phyloP scores from a whole-genome alignment of 225 moss, liverwort and hornwort species.

The Physcomitrellopsis africana region DNA sequence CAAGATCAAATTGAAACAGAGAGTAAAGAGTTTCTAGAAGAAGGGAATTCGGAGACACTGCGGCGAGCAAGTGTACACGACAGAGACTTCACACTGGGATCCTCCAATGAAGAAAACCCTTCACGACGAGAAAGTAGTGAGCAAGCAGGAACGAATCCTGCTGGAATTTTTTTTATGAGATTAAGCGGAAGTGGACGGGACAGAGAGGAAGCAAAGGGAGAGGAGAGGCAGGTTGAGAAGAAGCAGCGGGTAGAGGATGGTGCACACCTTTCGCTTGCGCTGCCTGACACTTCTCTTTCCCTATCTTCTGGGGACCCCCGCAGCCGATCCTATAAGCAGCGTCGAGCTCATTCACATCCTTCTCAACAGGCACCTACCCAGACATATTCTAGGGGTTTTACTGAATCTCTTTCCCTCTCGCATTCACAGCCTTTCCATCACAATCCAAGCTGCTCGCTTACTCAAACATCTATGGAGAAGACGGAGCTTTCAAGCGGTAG shows the following conservation, averaged over 20 bases:
- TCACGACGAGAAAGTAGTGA: conserved; percentile 55
- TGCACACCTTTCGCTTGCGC: conserved; percentile 82
- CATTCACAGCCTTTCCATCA: conserved; percentile 91
- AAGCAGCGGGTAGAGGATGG: conserved; percentile 87
- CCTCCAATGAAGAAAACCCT: conserved; percentile 44
- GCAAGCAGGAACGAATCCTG: conserved; percentile 32
- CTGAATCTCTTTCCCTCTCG: conserved; percentile 89
- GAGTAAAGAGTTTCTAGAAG: conserved; percentile 34
- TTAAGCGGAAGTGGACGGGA: conserved; percentile 65
- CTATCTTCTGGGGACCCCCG: conserved; percentile 82
- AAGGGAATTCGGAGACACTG: conserved; percentile 45
- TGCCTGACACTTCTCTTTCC: conserved; percentile 89
- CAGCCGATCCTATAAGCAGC: conserved; percentile 59
- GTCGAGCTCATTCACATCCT: conserved; percentile 72
- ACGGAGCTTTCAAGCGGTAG: conserved; percentile 88
- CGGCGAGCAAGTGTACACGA: conserved; percentile 53
- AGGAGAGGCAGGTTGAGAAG: conserved; percentile 77
- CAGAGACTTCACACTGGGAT: conserved; percentile 31
- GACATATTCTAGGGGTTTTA: conserved; percentile 69
- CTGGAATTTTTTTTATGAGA: conserved; percentile 52
- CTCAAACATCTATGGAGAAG: conserved; percentile 88
- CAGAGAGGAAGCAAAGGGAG: conserved; percentile 68
- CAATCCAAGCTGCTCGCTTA: conserved; percentile 90
- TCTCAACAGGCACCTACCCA: conserved; percentile 62
- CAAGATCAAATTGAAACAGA: conserved; percentile 37